phyloP scores from a whole-genome alignment of 352 stramenopile genomes.

The Globisporangium perplexum region DNA sequence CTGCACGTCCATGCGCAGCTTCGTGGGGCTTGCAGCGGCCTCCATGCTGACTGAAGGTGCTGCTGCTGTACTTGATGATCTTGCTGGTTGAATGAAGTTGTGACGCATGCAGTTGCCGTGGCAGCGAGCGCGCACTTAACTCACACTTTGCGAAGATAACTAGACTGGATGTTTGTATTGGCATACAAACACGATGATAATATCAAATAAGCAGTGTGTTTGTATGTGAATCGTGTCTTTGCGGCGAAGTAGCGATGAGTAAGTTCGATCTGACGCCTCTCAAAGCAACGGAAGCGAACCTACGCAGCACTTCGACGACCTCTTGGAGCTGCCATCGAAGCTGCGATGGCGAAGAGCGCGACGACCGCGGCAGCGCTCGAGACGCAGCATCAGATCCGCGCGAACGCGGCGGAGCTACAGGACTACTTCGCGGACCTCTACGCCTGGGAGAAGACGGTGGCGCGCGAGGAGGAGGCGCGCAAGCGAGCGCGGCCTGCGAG shows the following conservation, averaged over 20 bases:
- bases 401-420: conserved; percentile 70
- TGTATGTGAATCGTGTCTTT: not conserved
- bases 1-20: conserved; percentile 52
- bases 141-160: not conserved
- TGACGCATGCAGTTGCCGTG: no score
- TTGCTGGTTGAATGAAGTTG: conserved; percentile 2
- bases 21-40: conserved; percentile 2
- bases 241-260: not conserved
- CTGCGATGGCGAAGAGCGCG: conserved; percentile 4
- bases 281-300: not conserved
- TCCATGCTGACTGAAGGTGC: conserved; percentile 7
- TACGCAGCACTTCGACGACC: not conserved
- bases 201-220: no score
- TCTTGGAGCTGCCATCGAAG: not conserved
- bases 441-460: conserved; percentile 70
- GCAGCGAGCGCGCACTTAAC: not conserved
- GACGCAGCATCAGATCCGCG: conserved; percentile 78
- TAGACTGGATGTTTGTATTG: not conserved
- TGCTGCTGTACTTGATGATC: conserved; percentile 9
- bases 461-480: conserved; percentile 36
- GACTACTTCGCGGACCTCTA: conserved; percentile 78
- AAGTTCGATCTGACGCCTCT: not conserved
- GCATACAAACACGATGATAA: not conserved
- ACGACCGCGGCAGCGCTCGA: conserved; percentile 22
- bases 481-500: conserved; percentile 13